These are phyloP conservation scores for Saccharomyces hybrid DNA, from an alignment of 1,139 yeast genomes.

Conservation along the genomic window DNA sequence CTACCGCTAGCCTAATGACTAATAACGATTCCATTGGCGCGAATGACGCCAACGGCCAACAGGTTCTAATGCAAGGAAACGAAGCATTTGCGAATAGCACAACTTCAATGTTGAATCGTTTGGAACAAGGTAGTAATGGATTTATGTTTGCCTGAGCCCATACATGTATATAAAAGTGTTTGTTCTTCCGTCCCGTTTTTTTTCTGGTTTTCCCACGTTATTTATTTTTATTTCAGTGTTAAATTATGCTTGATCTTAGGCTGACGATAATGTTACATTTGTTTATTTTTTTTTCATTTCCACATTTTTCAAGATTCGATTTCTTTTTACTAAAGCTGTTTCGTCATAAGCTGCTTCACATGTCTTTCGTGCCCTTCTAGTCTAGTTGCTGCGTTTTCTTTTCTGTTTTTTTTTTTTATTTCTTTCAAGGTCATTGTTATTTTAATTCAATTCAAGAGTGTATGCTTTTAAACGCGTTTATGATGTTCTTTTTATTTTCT, in stretches of 20 bases:
- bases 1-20: not conserved
- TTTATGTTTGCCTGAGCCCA: conserved; percentile 16
- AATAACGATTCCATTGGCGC: not conserved
- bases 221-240: not conserved
- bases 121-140: conserved; percentile 26
- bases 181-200: not conserved
- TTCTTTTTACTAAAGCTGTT: no score
- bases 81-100: conserved; percentile 9
- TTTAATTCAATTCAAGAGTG: not conserved
- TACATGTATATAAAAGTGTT: not conserved
- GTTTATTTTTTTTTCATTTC: no score
- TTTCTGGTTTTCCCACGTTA: not conserved
- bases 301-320: no score
- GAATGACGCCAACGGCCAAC: conserved; percentile 4
- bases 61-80: conserved; percentile 1
- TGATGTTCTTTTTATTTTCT: not conserved
- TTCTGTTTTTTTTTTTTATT: not conserved
- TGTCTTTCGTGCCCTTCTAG: no score
- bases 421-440: not conserved
- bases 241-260: not conserved
- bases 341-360: no score
- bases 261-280: not conserved
- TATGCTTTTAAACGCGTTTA: not conserved
- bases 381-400: not conserved
- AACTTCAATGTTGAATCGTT: conserved; percentile 17